Evolutionary conservation across 139 green algal species (phyloP), one percentile per base, ranked within the genome.

Genomic region (Deuterostichococcus epilithicus): DNA sequence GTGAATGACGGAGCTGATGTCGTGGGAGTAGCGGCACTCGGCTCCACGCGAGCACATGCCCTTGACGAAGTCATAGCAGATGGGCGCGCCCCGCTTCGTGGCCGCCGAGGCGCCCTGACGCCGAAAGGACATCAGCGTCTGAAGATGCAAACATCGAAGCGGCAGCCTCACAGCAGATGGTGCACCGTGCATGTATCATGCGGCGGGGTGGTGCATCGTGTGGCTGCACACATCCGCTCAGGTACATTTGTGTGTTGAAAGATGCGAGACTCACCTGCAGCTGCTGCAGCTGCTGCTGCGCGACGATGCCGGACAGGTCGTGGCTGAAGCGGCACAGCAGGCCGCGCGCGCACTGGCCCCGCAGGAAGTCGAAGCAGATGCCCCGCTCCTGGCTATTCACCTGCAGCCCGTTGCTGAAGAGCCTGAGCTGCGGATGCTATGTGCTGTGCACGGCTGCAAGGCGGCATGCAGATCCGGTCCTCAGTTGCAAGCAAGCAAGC

Each of bases 61-160:
- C 81, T 96, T 95, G 2, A 94, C 89, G 82, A 95, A 96, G 78
- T 97, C 92, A 77, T 94, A 97, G 87, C 92, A 97, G 75, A 95
- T 94, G 59, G 88, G 88, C 1, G 81, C 75, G 23, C 78, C 34
- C 23, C 32, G 65, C 65, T 39, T 36, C 28, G 65, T 15, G 20
- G 52, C 52, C 20, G 52, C 52, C 5, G 52, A n/a, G 10, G 18
- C 18, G 52, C 52, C 52, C 52, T 63, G 52, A 13, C 5, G 52
- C 3, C n/a, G n/a, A n/a, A n/a, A n/a, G n/a, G n/a, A n/a, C n/a
- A n/a, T n/a, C n/a, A n/a, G n/a, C n/a, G n/a, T n/a, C n/a, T 52
- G 42, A 52, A 52, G 42, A 52, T 52, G 8, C 10, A 8, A 52
- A 8, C 42, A 52, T 52, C 42, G 42, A 8, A 8, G 13, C 42